These are phyloP conservation scores for Amanita rimosa DNA, from an alignment of 768 basidiomycete genomes.

Conservation along the genomic window DNA sequence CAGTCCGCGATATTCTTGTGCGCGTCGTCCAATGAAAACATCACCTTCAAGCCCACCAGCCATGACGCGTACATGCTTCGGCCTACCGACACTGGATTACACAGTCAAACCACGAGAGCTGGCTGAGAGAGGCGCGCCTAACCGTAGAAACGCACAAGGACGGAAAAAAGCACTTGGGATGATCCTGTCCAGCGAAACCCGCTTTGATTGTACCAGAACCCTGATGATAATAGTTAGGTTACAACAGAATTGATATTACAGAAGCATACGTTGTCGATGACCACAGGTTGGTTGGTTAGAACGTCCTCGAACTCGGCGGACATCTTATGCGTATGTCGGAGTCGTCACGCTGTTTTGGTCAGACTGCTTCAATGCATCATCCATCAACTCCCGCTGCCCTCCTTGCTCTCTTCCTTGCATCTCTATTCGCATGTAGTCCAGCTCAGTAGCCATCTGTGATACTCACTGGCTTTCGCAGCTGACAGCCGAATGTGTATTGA, in stretches of 20 bases:
- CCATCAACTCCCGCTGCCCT: conserved; percentile 7
- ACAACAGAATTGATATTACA: conserved; percentile 9
- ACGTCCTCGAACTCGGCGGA: conserved; percentile 86
- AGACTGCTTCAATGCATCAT: conserved; percentile 14
- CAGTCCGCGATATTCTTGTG: conserved; percentile 91
- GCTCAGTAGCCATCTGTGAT: background rate
- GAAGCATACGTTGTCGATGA: conserved; percentile 87
- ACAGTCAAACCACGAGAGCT: conserved; percentile 13
- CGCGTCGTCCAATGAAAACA: conserved; percentile 88
- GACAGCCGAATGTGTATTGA: conserved; percentile 31
- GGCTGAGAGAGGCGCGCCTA: conserved; percentile 16
- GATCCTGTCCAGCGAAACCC: conserved; percentile 97
- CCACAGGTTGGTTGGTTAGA: conserved; percentile 96
- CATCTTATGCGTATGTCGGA: conserved; percentile 29
- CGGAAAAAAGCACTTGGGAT: conserved; percentile 98
- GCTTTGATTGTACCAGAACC: conserved; percentile 99
- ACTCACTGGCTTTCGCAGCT: conserved; percentile 9
- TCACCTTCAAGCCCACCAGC: conserved; percentile 95
- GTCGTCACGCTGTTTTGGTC: conserved; percentile 1
- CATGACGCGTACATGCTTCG: conserved; percentile 97
- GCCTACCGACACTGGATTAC: conserved; percentile 71
- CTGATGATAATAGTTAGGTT: conserved; percentile 31
- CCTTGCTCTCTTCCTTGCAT: conserved; percentile 12
- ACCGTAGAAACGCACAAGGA: conserved; percentile 74
- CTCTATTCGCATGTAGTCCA: conserved; percentile 14